phyloP scores from a whole-genome alignment of 2,329 filamentous ascomycete species.

The Ophiostoma angusticollis region DNA sequence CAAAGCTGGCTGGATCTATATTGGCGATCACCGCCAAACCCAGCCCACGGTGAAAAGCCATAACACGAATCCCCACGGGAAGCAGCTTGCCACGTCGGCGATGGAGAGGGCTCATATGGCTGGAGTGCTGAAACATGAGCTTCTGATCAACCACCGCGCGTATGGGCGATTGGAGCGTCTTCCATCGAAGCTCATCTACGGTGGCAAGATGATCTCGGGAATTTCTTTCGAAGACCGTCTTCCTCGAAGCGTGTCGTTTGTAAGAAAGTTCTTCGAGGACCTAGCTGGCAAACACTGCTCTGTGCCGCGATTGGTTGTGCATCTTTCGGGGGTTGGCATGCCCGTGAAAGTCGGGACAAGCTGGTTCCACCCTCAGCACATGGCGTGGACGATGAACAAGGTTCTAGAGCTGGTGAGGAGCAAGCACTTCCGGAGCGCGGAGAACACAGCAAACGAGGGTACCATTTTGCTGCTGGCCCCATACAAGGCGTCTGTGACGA shows the following conservation, averaged over 20 bases:
- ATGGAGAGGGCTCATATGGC: constrained; percentile 18
- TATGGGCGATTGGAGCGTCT: constrained; percentile 24
- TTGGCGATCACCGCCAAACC: constrained; percentile 33
- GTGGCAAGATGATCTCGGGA: constrained; percentile 24
- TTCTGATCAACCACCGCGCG: constrained; percentile 20
- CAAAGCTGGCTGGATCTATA: constrained; percentile 29
- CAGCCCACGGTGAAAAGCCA: constrained; percentile 25
- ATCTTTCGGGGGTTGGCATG: constrained; percentile 9
- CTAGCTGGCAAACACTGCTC: constrained; percentile 11
- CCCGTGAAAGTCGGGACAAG: constrained; percentile 20
- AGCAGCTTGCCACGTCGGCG: constrained; percentile 16
- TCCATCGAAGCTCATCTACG: constrained; percentile 30
- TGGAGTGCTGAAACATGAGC: constrained; percentile 14
- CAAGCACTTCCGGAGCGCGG: constrained; percentile 20
- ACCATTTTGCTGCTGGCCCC: constrained; percentile 32
- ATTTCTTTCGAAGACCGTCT: constrained; percentile 11
- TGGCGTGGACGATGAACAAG: constrained; percentile 24
- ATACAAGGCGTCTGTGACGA: constrained; percentile 25
- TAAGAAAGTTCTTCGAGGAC: constrained; percentile 13
- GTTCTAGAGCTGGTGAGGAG: constrained; percentile 22
- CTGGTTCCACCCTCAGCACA: constrained; percentile 28
- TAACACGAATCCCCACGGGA: constrained; percentile 9
- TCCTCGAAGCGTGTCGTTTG: constrained; percentile 10
- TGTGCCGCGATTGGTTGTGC: constrained; percentile 27
- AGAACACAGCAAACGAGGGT: constrained; percentile 17